Base-by-base conservation (phyloP, 2,329 filamentous ascomycete species). In the Tolypocladium tropicale region DNA sequence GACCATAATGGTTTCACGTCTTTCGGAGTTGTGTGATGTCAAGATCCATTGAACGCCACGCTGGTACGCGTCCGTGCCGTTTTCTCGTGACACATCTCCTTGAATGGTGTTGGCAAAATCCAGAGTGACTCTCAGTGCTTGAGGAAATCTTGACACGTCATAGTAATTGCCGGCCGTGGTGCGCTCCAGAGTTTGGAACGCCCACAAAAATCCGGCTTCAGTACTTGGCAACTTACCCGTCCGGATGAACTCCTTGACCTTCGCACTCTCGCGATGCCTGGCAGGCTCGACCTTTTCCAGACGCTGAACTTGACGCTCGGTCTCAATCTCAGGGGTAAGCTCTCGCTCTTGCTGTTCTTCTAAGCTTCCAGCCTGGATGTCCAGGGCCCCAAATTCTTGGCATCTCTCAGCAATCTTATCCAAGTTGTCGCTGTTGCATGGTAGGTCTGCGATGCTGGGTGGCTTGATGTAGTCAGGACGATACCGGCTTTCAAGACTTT, bases 251-350 rank as follows among this genome's bases (percentile, higher is more conserved):
- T 0, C 0, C 3, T 46, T 84, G 78, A 0, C 9, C 1, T 0
- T 60, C 64, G 0, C 82, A 72, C 0, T 60, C 36, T 2, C 2
- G 12, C 41, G 14, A 11, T 55, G 55, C 0, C 7, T 12, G 55
- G 58, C 0, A 81, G 78, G 2, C 71, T 72, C 59, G 86, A 71
- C 1, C 79, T 60, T 23, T 51, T 86, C 70, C 1, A 76, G 70
- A 62, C 89, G 81, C 36, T 81, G 74, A 0, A 90, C 70, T 59
- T 89, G 86, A 0, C 84, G 75, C 63, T 90, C 85, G 60, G 89
- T 84, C 57, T 89, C 85, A 61, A 54, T 7, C 23, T 55, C 39
- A 12, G 50, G 50, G 6, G 23, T 34, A 10, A 53, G 32, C 32
- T 56, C 32, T 2, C 39, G 49, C 32, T 56, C 54, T 18, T 53